A percentile compares a stretch with the other conserved stretches of the same genome.
These are phyloP conservation scores for Leavenworthia alabamica DNA, from an alignment of 345 rosid species.

Conservation along the genomic window DNA sequence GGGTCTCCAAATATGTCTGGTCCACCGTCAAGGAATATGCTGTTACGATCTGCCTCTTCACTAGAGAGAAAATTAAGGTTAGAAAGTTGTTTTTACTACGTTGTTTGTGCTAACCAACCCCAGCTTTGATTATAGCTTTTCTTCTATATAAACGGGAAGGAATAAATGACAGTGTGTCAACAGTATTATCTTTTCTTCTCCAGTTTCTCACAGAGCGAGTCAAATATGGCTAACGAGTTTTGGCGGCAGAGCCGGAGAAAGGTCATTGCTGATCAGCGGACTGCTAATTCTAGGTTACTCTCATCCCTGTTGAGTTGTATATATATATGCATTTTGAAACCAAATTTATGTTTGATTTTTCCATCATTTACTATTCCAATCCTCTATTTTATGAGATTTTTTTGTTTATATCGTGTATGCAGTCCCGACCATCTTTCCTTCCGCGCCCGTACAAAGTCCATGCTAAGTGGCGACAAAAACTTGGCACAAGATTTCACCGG, in stretches of 20 bases:
- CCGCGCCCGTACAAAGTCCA: constrained; percentile 65
- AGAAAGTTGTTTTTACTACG: constrained; percentile 3
- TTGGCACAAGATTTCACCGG: constrained; percentile 50
- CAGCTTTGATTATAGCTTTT: not conserved
- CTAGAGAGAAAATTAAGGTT: constrained; percentile 74
- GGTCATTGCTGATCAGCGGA: constrained; percentile 88
- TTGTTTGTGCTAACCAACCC: not conserved
- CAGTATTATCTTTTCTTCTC: constrained; percentile 22
- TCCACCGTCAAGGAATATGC: constrained; percentile 63
- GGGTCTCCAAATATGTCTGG: constrained; percentile 58
- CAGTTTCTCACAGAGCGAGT: constrained; percentile 89
- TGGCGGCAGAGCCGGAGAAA: constrained; percentile 88
- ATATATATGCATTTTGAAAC: constrained; percentile 12
- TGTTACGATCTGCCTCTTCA: constrained; percentile 48
- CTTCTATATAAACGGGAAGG: not conserved
- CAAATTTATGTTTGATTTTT: constrained; percentile 6
- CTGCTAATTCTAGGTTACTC: constrained; percentile 87
- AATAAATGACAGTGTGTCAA: constrained; percentile 1
- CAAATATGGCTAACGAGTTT: constrained; percentile 75
- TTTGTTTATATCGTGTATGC: constrained; percentile 27
- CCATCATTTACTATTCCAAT: not conserved
- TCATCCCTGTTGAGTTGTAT: constrained; percentile 22
- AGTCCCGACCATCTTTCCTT: constrained; percentile 93
- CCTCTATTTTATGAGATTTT: not conserved
- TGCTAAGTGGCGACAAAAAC: constrained; percentile 75